phyloP scores from a whole-genome alignment of 495 filamentous ascomycete genomes.

The Neurospora cerealis region DNA sequence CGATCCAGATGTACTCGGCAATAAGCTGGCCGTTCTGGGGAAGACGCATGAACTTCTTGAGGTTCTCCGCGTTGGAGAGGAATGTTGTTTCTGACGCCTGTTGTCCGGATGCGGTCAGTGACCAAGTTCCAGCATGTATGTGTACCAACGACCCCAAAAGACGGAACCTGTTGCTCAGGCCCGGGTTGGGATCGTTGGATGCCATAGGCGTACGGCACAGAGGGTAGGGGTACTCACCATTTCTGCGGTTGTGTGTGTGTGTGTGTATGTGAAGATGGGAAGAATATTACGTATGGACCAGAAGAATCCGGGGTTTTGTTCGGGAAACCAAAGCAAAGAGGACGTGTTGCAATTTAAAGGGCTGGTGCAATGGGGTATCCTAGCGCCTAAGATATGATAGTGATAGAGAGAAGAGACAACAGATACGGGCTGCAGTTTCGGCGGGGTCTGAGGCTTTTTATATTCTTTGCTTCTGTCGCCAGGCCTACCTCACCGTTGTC shows the following conservation, averaged over 20 bases:
- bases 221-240: conserved; percentile 1
- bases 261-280: neutral
- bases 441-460: conserved; percentile 13
- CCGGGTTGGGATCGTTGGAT: neutral
- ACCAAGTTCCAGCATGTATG: neutral
- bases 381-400: neutral
- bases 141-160: neutral
- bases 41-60: conserved; percentile 84
- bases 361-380: conserved; percentile 3
- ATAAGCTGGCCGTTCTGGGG: conserved; percentile 78
- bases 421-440: neutral
- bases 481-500: conserved; percentile 1
- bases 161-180: neutral
- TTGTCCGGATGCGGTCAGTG: neutral
- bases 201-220: neutral
- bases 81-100: conserved; percentile 5
- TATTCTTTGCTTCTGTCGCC: conserved; percentile 4
- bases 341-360: conserved; percentile 1
- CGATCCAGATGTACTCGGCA: conserved; percentile 94
- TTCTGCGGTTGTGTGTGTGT: neutral
- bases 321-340: neutral
- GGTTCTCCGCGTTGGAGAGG: conserved; percentile 20
- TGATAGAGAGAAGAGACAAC: neutral
- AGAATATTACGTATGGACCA: conserved; percentile 1
- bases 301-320: neutral